Base-by-base conservation (phyloP, 768 basidiomycete species). In the Leucocoprinus leucothites region DNA sequence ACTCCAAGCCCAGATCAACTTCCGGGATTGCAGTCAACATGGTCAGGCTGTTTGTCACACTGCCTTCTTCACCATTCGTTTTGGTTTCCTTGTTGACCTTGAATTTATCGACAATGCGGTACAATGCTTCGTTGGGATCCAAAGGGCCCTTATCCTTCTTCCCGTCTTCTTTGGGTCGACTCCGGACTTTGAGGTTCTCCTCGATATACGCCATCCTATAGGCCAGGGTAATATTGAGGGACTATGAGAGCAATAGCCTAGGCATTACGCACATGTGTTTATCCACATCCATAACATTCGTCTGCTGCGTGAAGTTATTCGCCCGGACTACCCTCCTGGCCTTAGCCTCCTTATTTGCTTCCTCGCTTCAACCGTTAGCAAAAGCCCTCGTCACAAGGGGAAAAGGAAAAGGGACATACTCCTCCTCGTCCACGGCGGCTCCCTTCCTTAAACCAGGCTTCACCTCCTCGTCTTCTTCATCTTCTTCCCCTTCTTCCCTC, bases 1-100 rank as follows among this genome's bases (percentile, higher is more conserved):
- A 98, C 95, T 99, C 94, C 89, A 98, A 97, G 53, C 97, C 97
- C 3, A 99, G 79, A 69, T 99, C 96, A 8, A 98, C 94, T 66
- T 98, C 97, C 0, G 96, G 97, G 63, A 99, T 98, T 34, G 92
- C 94, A 14, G 95, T 98, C 52, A 99, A 77, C 97, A 98, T 99
- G 3, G 91, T 85, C 69, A 96, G 65, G 61, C 91, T 94, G 60
- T 92, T 94, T 11, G 94, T 92, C 22, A 98, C 94, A 64, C 83
- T 97, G 7, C 96, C 97, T 58, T 95, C 95, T 57, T 97, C 91
- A 2, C 81, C 76, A 46, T 78, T 74, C 16, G 82, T 77, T 42
- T 82, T 76, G 18, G 22, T 25, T 61, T 78, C 69, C 64, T 81
- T 82, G 45, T 80, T 80, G 4, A 74, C 69, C 64, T 81, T 86